Conservation (phyloP, 257 asterid genomes). For the Solanum sejunctum region DNA sequence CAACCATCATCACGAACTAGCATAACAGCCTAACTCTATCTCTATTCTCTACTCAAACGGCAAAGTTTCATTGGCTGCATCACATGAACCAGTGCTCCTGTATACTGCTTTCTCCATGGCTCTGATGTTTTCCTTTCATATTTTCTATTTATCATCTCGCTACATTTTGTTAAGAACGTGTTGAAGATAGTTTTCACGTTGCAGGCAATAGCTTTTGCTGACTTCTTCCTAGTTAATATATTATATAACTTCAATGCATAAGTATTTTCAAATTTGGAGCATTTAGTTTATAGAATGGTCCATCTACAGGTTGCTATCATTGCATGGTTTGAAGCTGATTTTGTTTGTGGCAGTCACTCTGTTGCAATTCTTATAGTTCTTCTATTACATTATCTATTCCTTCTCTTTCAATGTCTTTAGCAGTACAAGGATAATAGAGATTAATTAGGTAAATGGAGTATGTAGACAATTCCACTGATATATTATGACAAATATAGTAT, state of each 20-base stretch:
- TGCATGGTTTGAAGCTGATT: constrained; percentile 99
- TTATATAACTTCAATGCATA: constrained; percentile 70
- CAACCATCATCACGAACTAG: too few species aligned
- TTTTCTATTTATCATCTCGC: constrained; percentile 82
- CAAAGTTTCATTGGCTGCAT: constrained; percentile 91
- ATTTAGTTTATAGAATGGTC: constrained; percentile 76
- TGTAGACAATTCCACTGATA: too few species aligned
- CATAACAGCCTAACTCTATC: constrained; percentile 21
- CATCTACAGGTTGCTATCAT: constrained; percentile 99
- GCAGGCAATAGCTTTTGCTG: constrained; percentile 93
- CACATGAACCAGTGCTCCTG: constrained; percentile 83
- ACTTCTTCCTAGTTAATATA: constrained; percentile 93
- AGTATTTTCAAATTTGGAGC: constrained; percentile 99
- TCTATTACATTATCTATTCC: too few species aligned
- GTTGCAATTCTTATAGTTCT: constrained; percentile 81
- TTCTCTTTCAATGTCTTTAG: too few species aligned
- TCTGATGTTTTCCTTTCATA: constrained; percentile 83
- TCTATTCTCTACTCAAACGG: constrained; percentile 75
- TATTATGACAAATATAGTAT: too few species aligned
- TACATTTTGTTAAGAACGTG: constrained; percentile 75
- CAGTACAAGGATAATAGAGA: too few species aligned
- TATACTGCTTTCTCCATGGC: constrained; percentile 75
- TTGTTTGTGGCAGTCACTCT: constrained; percentile 97
- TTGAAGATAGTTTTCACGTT: constrained; percentile 77
- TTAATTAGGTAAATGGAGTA: too few species aligned